Base-by-base conservation (phyloP, 2,329 filamentous ascomycete genomes). In the Claviceps sp. region DNA sequence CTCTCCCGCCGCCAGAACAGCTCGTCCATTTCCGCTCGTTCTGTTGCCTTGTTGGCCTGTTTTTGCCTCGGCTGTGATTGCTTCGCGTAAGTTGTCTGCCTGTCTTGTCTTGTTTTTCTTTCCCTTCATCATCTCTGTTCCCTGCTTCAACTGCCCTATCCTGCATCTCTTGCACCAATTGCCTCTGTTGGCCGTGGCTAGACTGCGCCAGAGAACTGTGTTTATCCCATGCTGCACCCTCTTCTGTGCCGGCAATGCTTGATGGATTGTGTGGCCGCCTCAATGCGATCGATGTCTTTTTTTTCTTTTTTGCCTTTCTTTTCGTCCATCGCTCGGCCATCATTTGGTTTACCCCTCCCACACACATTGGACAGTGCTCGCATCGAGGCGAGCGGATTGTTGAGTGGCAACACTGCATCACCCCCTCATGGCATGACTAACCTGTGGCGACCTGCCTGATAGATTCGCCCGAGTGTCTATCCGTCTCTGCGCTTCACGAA, bases 61-160 rank as follows among this genome's bases (percentile, higher is more conserved):
- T 48, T 48, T 49, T 52, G 50, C 43, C 41, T 30, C 37, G 51
- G 66, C 66, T 67, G 67, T 63, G 66, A 69, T 70, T 64, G 64
- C 67, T 69, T 70, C 51, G 42, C 47, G 53, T 55, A 50, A 48
- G 54, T 52, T 22, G 40, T 13, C 42, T 42, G 49, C 40, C 24
- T 52, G 49, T 48, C 51, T 42, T 56, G 1, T 34, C 51, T 42
- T 56, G 1, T 34, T 30, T 46, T n/a, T 26, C n/a, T 34, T 30
- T 34, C 4, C 13, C n/a, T 37, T 47, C 7, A 8, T 37, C 37
- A 11, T 34, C 4, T 16, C 13, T 51, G 50, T 41, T 37, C 52
- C 44, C 41, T 51, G 18, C 55, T 56, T 52, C 48, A 30, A 54
- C 1, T 34, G 7, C 22, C 8, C 26, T 34, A 6, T 34, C 5